Base-by-base conservation (phyloP, 192 early-diverging fungal species). In the Entrophospora sp. region DNA sequence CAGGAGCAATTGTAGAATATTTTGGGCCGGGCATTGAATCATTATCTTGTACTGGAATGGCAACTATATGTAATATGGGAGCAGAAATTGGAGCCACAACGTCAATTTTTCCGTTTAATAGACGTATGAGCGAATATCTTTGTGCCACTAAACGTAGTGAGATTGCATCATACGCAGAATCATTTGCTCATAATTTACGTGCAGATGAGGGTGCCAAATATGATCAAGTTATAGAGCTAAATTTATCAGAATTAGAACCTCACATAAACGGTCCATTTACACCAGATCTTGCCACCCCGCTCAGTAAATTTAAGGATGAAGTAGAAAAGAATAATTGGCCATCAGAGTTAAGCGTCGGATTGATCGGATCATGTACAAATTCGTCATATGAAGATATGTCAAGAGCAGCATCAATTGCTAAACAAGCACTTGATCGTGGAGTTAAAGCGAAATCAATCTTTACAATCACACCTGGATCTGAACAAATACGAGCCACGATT, bases 61-160 rank as follows among this genome's bases (percentile, higher is more conserved):
- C 90, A 61, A 98, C 95, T 53, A 91, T 98, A 70, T 98, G 95
- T 81, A 98, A 98, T 83, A 96, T 98, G 95, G 95, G 95, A 72
- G 95, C 95, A 40, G 95, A 98, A 79, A 89, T 97, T 64, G 95
- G 95, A 67, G 95, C 95, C 31, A 98, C 95, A 46, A 96, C 95
- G 46, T 98, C 95, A n/a, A 69, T 96, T 44, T 98, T 98, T 83
- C 95, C 95, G 22, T 95, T 87, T 83, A 94, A 93, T 72, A 72
- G 78, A 46, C 88, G 90, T 76, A 98, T 98, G 96, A 74, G 77
- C 61, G 85, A 88, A 66, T 98, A 93, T 79, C 85, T 98, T 32
- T 80, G 79, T 61, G 90, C 94, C 62, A 98, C 96, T 52, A 77
- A 80, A 27, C 91, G 96, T 38, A 70, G 71, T 27, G 78, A 83